phyloP scores from a whole-genome alignment of 2,329 filamentous ascomycete genomes.

The Neonectria ditissima region DNA sequence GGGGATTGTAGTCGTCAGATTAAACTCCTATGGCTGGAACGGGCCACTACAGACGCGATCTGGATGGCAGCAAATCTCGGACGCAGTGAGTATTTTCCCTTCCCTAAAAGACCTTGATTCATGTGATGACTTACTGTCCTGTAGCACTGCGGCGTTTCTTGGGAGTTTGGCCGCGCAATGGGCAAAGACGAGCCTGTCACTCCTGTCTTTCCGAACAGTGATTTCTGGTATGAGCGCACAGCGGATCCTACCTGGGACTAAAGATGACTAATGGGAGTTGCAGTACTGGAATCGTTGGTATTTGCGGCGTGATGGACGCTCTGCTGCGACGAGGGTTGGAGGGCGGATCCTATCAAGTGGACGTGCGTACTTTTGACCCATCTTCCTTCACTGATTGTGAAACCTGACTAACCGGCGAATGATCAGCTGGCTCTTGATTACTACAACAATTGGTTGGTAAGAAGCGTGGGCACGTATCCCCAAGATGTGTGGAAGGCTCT shows the following conservation, averaged over 20 bases:
- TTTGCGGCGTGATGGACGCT: neutral
- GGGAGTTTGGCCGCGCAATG: slow-evolving; percentile 59
- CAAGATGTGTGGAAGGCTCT: slow-evolving; percentile 41
- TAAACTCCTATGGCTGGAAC: slow-evolving; percentile 66
- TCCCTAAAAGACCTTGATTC: too few species aligned
- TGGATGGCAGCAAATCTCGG: slow-evolving; percentile 66
- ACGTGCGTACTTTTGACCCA: neutral
- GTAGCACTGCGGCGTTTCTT: slow-evolving; percentile 57
- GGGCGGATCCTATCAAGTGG: neutral
- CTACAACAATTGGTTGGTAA: slow-evolving; percentile 2
- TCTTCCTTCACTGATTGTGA: neutral
- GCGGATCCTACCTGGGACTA: neutral
- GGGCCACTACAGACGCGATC: slow-evolving; percentile 59
- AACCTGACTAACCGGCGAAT: neutral
- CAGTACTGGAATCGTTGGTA: neutral
- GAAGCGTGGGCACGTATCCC: neutral
- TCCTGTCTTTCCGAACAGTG: slow-evolving; percentile 47
- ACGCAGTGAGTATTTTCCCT: slow-evolving; percentile 49
- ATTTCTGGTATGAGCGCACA: slow-evolving; percentile 32
- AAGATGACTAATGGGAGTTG: neutral
- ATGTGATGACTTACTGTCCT: neutral
- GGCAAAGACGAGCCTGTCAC: slow-evolving; percentile 45
- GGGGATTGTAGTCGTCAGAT: slow-evolving; percentile 55
- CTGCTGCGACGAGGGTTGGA: neutral
- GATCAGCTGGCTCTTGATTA: slow-evolving; percentile 3